A percentile compares a stretch with the other conserved stretches of the same genome.
These are phyloP conservation scores for Rhodofomes roseus DNA, from an alignment of 1,284 basidiomycete genomes.

Conservation along the genomic window DNA sequence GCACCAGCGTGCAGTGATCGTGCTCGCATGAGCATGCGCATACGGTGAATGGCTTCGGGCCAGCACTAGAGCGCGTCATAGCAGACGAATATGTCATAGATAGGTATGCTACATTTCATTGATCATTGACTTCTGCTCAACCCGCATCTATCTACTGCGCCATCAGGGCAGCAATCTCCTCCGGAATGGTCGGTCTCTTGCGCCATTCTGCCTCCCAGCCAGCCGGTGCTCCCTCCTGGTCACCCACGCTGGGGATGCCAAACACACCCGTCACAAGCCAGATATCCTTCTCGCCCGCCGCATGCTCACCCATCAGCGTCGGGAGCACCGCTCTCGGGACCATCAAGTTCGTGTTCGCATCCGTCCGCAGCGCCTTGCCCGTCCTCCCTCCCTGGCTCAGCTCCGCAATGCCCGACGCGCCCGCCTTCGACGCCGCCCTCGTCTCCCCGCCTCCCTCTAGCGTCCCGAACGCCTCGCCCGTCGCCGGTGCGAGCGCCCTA, in stretches of 20 bases:
- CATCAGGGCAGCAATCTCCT: conserved; percentile 35
- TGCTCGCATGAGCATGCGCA: background rate
- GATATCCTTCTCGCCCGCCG: conserved; percentile 35
- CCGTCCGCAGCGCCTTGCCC: conserved; percentile 57
- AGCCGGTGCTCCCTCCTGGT: conserved; percentile 34
- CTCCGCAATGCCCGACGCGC: conserved; percentile 61
- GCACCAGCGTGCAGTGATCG: background rate
- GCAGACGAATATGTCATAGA: too few species aligned
- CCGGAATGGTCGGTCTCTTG: conserved; percentile 42
- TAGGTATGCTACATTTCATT: too few species aligned
- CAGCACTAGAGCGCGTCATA: too few species aligned
- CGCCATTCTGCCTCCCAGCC: conserved; percentile 55
- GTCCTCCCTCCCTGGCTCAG: conserved; percentile 33
- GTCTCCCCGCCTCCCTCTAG: conserved; percentile 40
- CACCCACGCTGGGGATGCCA: conserved; percentile 47
- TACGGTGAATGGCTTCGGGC: too few species aligned
- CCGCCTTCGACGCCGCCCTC: conserved; percentile 56
- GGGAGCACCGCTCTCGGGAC: conserved; percentile 67
- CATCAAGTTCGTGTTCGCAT: conserved; percentile 73
- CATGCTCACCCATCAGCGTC: conserved; percentile 52
- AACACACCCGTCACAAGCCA: conserved; percentile 74
- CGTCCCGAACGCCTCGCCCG: conserved; percentile 44
- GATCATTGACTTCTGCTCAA: too few species aligned
- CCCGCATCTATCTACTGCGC: conserved; percentile 4
- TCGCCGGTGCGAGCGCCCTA: conserved; percentile 48